phyloP scores from a whole-genome alignment of 345 rosid genomes.

The Draba incana region DNA sequence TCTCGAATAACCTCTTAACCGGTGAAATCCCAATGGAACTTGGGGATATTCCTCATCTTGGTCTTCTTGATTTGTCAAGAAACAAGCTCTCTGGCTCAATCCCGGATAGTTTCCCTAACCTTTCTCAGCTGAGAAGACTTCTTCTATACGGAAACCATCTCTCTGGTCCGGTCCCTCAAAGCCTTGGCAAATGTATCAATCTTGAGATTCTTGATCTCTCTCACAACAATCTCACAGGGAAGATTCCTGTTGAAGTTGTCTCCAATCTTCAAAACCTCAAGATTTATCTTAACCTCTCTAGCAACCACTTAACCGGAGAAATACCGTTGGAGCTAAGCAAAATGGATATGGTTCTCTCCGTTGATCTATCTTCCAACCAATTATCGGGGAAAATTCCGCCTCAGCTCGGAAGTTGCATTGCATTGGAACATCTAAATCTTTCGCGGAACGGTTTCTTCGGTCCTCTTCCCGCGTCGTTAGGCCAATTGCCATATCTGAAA shows the following conservation, averaged over 20 bases:
- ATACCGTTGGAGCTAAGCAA: conserved; percentile 83
- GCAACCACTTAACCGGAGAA: conserved; percentile 64
- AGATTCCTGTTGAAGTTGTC: conserved; percentile 68
- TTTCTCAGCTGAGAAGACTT: conserved; percentile 74
- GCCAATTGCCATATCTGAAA: conserved; percentile 70
- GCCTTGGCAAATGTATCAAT: conserved; percentile 71
- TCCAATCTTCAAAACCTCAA: conserved; percentile 69
- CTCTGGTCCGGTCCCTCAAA: conserved; percentile 72
- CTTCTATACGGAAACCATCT: conserved; percentile 62
- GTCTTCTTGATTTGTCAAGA: conserved; percentile 79
- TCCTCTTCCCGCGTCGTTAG: conserved; percentile 64
- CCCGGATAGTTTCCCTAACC: conserved; percentile 79
- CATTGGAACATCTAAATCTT: conserved; percentile 80
- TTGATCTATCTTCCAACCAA: conserved; percentile 81
- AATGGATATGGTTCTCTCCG: conserved; percentile 93
- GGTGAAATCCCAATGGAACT: conserved; percentile 76
- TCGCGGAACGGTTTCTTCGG: conserved; percentile 65
- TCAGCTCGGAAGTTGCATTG: conserved; percentile 87
- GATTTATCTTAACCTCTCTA: conserved; percentile 82
- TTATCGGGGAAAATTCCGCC: conserved; percentile 69
- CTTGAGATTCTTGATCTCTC: conserved; percentile 90
- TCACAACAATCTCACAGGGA: conserved; percentile 65
- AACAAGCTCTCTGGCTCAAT: conserved; percentile 82
- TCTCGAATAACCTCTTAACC: conserved; percentile 71
- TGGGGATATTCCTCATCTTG: conserved; percentile 72